phyloP scores from a whole-genome alignment of 2,329 filamentous ascomycete species.

The Penicillium corylophilum region DNA sequence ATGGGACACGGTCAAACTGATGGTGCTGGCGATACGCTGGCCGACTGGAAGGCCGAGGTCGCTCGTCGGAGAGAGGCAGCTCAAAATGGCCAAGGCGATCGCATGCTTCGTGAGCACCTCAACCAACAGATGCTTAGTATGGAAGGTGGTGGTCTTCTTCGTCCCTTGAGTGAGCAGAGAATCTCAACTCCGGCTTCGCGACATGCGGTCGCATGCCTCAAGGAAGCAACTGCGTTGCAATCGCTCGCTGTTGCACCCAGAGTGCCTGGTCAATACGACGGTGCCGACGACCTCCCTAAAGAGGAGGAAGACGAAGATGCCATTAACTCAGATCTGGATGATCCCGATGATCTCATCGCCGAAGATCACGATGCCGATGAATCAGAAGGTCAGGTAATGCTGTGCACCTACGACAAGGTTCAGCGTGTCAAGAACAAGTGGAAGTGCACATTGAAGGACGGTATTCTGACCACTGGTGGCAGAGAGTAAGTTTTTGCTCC shows the following conservation, averaged over 20 bases:
- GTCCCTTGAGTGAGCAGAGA: slow-evolving; percentile 42
- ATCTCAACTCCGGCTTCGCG: slow-evolving; percentile 38
- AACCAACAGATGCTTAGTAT: slow-evolving; percentile 41
- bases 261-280: slow-evolving; percentile 56
- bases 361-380: slow-evolving; percentile 89
- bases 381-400: slow-evolving; percentile 82
- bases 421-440: slow-evolving; percentile 99
- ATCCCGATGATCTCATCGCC: slow-evolving; percentile 80
- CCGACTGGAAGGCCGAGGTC: slow-evolving; percentile 53
- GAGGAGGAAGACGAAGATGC: slow-evolving; percentile 80
- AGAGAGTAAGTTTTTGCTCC: slow-evolving; percentile 65
- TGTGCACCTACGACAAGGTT: slow-evolving; percentile 99
- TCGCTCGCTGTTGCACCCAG: slow-evolving; percentile 12
- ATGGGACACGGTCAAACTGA: slow-evolving; percentile 67
- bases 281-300: slow-evolving; percentile 53
- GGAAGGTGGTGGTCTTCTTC: slow-evolving; percentile 48
- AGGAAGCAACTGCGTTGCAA: slow-evolving; percentile 3
- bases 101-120: slow-evolving; percentile 44
- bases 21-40: slow-evolving; percentile 63
- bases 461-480: slow-evolving; percentile 86
- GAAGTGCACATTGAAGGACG: slow-evolving; percentile 98
- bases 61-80: slow-evolving; percentile 43
- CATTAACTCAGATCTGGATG: slow-evolving; percentile 97
- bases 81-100: slow-evolving; percentile 38
- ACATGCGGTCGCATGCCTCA: slow-evolving; percentile 29